These are phyloP conservation scores for Cutaneotrichosporon cutaneum DNA, from an alignment of 1,284 basidiomycete species.

Conservation along the genomic window DNA sequence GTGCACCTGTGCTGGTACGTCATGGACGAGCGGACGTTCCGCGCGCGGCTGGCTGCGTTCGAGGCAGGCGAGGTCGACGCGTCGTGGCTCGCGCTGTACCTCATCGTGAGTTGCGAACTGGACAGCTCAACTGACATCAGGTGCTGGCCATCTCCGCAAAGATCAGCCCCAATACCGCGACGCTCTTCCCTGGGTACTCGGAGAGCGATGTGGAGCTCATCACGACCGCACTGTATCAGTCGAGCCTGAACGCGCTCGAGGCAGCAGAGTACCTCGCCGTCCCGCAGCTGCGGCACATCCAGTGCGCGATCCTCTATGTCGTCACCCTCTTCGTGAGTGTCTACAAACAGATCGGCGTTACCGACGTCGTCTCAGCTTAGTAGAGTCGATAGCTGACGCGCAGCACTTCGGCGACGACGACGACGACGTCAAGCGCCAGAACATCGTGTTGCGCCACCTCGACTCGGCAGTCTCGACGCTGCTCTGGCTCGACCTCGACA, in stretches of 20 bases:
- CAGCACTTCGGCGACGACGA: constrained; percentile 29
- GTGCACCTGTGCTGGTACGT: constrained; percentile 4
- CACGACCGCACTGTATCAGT: constrained; percentile 15
- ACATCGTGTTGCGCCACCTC: constrained; percentile 25
- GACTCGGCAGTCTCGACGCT: constrained; percentile 24
- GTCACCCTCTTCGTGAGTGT: constrained; percentile 25
- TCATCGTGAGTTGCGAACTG: constrained; percentile 21
- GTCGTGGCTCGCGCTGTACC: constrained; percentile 26
- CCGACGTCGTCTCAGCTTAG: no score
- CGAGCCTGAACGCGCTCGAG: constrained; percentile 23
- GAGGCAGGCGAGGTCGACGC: constrained; percentile 12
- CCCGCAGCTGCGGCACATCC: constrained; percentile 29
- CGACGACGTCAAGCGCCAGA: constrained; percentile 16
- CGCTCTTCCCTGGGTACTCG: constrained; percentile 7
- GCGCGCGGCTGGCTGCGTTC: background rate
- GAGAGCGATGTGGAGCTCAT: constrained; percentile 8
- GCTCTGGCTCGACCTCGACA: constrained; percentile 29
- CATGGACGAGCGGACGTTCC: constrained; percentile 8
- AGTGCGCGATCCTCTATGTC: constrained; percentile 25
- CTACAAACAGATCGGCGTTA: background rate
- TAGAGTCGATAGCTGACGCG: no score
- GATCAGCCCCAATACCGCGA: constrained; percentile 3
- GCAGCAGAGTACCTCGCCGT: constrained; percentile 21
- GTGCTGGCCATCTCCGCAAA: constrained; percentile 22
- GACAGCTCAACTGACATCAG: constrained; percentile 12